A percentile compares a stretch with the other conserved stretches of the same genome.
These are phyloP conservation scores for Colletotrichum sp. DNA, from an alignment of 2,329 filamentous ascomycete species.

Conservation along the genomic window DNA sequence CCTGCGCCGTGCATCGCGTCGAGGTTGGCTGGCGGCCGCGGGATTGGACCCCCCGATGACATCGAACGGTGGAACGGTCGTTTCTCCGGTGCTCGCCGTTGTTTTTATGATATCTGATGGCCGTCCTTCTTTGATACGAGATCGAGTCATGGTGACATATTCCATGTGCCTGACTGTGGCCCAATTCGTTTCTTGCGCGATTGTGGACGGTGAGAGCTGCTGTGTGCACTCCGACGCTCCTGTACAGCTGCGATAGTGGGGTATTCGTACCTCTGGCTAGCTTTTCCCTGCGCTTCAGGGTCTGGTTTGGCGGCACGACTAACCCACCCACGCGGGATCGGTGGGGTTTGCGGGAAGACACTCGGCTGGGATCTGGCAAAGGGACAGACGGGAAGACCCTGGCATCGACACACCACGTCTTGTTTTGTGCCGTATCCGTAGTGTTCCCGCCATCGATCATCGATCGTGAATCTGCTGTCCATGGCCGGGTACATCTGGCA, in stretches of 20 bases:
- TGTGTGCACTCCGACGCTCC: neutral
- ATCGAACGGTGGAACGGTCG: neutral
- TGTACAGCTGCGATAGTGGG: neutral
- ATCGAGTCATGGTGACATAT: neutral
- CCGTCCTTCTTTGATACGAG: neutral
- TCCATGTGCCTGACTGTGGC: conserved; percentile 8
- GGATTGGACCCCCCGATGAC: neutral
- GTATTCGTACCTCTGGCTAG: neutral
- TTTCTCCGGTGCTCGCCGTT: neutral
- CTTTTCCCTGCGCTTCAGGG: conserved; percentile 1
- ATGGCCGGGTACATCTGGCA: neutral
- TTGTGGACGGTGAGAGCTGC: neutral
- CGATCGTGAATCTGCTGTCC: neutral
- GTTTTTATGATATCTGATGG: neutral
- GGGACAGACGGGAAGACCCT: conserved; percentile 6
- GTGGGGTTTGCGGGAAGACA: conserved; percentile 16
- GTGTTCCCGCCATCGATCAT: conserved; percentile 1
- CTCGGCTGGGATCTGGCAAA: neutral
- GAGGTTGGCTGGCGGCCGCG: neutral
- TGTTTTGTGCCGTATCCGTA: neutral
- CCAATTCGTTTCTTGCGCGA: neutral
- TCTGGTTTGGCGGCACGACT: conserved; percentile 1
- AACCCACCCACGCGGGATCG: conserved; percentile 11
- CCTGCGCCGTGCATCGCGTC: neutral
- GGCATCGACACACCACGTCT: neutral